Evolutionary conservation across 305 asterid genomes (phyloP).

Genomic region (Fraxinus greggii): DNA sequence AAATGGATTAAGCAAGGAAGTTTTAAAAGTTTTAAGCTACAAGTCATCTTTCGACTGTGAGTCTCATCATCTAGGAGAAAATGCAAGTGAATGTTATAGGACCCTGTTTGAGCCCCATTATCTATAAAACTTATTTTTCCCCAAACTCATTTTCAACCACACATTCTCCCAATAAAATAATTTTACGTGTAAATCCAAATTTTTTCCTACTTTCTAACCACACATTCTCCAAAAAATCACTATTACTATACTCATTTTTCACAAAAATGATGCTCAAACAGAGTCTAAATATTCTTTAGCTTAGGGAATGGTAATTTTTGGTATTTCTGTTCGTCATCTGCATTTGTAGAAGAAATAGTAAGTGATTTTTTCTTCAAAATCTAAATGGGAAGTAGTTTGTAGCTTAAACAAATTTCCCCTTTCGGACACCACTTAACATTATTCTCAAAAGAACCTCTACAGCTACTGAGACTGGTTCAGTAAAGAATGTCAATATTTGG

Average conservation of each 20-base stretch:
- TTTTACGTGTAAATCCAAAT: background rate
- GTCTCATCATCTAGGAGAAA: background rate
- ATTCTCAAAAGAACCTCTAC: background rate
- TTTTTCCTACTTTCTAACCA: background rate
- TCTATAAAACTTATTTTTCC: background rate
- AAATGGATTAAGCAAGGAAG: background rate
- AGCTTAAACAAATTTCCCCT: background rate
- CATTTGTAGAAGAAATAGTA: background rate
- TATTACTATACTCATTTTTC: background rate
- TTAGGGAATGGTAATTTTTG: background rate
- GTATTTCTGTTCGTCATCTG: background rate
- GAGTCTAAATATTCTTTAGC: background rate
- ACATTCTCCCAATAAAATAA: background rate
- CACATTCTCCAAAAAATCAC: background rate
- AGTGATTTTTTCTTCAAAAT: background rate
- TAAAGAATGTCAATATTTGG: background rate
- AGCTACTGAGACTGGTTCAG: background rate
- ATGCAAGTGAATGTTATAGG: background rate
- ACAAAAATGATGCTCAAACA: background rate
- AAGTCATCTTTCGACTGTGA: background rate
- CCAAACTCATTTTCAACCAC: background rate
- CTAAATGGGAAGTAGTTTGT: background rate
- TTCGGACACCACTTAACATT: background rate
- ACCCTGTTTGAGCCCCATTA: background rate
- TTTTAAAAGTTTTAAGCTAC: background rate